Evolutionary conservation across 176 grass and related monocot species (phyloP).

Genomic region (Aegilops speltoides): DNA sequence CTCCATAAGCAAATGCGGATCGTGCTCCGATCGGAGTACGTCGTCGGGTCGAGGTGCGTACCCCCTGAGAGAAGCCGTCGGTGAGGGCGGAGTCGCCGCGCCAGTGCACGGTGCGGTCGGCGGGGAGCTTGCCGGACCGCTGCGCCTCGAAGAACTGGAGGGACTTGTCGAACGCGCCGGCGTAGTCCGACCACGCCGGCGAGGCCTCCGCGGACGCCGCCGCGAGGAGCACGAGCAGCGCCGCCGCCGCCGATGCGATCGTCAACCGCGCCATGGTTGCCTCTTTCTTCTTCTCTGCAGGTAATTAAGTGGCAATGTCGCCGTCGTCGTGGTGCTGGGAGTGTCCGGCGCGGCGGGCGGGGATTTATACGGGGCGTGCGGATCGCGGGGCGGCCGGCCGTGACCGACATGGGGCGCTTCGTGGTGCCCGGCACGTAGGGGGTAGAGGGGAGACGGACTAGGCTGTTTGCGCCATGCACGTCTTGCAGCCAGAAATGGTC

Average conservation of each 20-base stretch:
- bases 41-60: not conserved
- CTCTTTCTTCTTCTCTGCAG: not conserved
- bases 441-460: not conserved
- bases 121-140: constrained; percentile 81
- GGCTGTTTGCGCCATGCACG: constrained; percentile 60
- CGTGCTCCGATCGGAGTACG: not conserved
- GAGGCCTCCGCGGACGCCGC: not conserved
- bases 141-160: constrained; percentile 93
- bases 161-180: constrained; percentile 72
- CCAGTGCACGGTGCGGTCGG: constrained; percentile 64
- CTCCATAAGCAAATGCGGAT: not conserved
- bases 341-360: not conserved
- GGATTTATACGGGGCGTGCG: constrained; percentile 38
- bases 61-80: constrained; percentile 71
- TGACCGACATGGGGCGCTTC: constrained; percentile 2
- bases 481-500: constrained; percentile 14
- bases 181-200: constrained; percentile 45
- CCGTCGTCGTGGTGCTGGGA: constrained; percentile 3
- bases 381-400: constrained; percentile 25
- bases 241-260: not conserved
- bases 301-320: not conserved
- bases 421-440: constrained; percentile 55
- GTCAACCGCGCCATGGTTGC: constrained; percentile 46
- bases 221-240: not conserved
- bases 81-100: constrained; percentile 78